These are phyloP conservation scores for Trichoderma sp. DNA, from an alignment of 2,329 filamentous ascomycete genomes.

Conservation along the genomic window DNA sequence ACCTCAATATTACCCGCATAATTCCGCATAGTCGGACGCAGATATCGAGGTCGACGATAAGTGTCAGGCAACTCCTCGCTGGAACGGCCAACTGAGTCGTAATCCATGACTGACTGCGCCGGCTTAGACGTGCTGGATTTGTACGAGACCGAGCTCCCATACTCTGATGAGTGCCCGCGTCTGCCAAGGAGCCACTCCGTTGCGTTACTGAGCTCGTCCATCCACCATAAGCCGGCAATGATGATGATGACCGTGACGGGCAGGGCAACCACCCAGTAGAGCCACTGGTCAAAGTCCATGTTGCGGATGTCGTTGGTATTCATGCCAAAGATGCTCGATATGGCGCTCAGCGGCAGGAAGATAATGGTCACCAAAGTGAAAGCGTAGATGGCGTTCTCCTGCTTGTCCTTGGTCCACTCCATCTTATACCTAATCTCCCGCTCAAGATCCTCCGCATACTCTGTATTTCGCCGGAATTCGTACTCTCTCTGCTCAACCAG, in stretches of 20 bases:
- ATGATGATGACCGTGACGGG: conserved; percentile 45
- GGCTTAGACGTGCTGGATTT: background rate
- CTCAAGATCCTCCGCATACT: conserved; percentile 33
- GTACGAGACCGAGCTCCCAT: background rate
- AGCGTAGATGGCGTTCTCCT: conserved; percentile 47
- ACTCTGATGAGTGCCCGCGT: background rate
- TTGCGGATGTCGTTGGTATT: conserved; percentile 50
- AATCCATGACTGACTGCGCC: background rate
- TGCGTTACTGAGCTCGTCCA: conserved; percentile 40
- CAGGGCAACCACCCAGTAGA: conserved; percentile 49
- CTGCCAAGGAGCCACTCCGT: conserved; percentile 30
- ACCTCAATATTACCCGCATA: background rate
- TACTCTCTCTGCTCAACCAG: conserved; percentile 38
- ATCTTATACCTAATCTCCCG: conserved; percentile 35
- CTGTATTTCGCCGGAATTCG: conserved; percentile 31
- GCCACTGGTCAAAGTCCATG: conserved; percentile 46
- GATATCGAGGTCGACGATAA: background rate
- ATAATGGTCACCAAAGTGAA: conserved; percentile 50
- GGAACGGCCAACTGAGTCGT: background rate
- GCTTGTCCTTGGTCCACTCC: conserved; percentile 41
- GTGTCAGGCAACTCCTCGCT: background rate
- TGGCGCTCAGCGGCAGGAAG: conserved; percentile 45
- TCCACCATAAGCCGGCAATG: conserved; percentile 39
- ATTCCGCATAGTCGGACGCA: background rate
- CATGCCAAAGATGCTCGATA: conserved; percentile 52